Base-by-base conservation (phyloP, 768 basidiomycete genomes). In the Suillus decipiens region DNA sequence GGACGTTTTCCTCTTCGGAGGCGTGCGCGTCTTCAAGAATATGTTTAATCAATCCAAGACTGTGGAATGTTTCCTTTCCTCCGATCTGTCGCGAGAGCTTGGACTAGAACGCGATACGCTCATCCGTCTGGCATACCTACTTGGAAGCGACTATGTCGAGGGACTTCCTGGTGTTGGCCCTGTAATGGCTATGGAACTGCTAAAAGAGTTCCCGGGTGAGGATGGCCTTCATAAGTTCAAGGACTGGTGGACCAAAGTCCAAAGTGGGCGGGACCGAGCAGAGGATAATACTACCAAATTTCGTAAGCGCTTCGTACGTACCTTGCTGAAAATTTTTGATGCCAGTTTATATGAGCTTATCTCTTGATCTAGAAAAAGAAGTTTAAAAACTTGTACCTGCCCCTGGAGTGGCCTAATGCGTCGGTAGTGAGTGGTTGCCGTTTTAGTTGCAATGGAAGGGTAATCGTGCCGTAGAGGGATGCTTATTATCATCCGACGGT, bases 31-130 rank as follows among this genome's bases (percentile, higher is more conserved):
- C 22, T 97, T 92, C 84, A 97, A 96, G 78, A 99, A 99, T 74
- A 96, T 99, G 92, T 99, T 99, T 80, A 98, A 99, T 73, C 96
- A 99, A 76, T 92, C 93, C 55, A 98, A 99, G 81, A 98, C 95
- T 4, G 97, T 98, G 61, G 97, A 99, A 76, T 95, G 95, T 72
- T 99, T 97, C 81, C 79, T 97, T 41, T 78, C 87, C 2, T 76
- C 86, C 6, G 97, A 99, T 72, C 83, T 99, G 56, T 84, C 83
- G 43, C 84, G 95, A 48, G 97, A 99, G 74, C 81, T 99, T 11
- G 90, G 93, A 6, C 80, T 99, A 28, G 89, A 92, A 56, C 84
- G 95, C 31, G 93, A 93, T 68, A 89, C 90, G 17, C 86, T 99
- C 48, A 85, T 99, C 61, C 85, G 89, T 37, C 80, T 99, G 37